Base-by-base conservation (phyloP, 179 eudicot genomes). In the Camellia oleifera region DNA sequence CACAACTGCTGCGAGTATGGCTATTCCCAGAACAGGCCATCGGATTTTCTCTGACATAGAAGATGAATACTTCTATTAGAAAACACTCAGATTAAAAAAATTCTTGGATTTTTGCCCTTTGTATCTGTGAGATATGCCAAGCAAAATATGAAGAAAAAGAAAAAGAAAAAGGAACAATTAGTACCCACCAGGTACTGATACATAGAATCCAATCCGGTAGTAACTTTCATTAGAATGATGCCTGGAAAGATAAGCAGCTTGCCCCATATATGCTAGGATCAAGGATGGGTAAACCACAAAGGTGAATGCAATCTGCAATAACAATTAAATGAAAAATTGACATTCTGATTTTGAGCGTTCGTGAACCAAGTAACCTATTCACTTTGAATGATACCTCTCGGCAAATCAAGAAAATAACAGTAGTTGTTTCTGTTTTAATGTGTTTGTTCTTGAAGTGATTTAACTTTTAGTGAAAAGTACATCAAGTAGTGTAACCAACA, bases 231-330 rank as follows among this genome's bases (percentile, higher is more conserved):
- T 54, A 23, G 60, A 69, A 72, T 96, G 99, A 87, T 96, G 99
- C 77, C 80, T 84, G 66, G 98, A 96, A 56, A 96, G 98, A 79
- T 94, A 96, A 32, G 99, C 98, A 68, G 99, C 99, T 91, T 96
- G 98, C 58, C 99, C 99, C 99, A 96, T 96, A 68, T 96, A 96
- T 23, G 99, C 99, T 64, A 96, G 97, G 84, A 96, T 92, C 82
- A 96, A 91, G 18, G 99, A 85, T 0, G 99, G 99, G 84, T 96
- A 96, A 74, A 94, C 99, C 83, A 96, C 88, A 72, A 84, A 92
- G 62, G 91, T 86, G 83, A 96, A 96, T 65, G 99, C 99, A 69
- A 94, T 86, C 99, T 96, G 92, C 78, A 85, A 23, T 78, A 48
- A 48, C 40, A 32, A 32, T 32, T 32, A 32, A 32, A 32, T 32